Percentiles rank a stretch among this genome's conserved stretches.
These are phyloP conservation scores for Taphrina deformans DNA, from an alignment of 1,139 yeast genomes.

Conservation along the genomic window DNA sequence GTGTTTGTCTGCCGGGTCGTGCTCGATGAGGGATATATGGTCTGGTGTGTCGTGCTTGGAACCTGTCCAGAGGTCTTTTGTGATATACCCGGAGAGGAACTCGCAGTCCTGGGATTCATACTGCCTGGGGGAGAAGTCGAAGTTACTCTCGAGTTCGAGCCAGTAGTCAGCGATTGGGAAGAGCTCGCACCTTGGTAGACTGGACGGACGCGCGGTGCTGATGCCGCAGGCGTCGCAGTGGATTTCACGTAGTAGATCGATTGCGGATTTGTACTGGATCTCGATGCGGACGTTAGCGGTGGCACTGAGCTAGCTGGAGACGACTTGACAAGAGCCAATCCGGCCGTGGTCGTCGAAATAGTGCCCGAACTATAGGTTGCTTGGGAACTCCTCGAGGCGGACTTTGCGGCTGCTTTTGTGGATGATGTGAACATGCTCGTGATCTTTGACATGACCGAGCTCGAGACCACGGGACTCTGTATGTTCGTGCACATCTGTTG, in stretches of 20 bases:
- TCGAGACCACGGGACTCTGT: background rate
- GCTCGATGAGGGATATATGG: background rate
- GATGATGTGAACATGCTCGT: slow-evolving; percentile 25
- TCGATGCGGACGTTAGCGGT: background rate
- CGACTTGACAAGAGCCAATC: background rate
- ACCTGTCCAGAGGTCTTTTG: background rate
- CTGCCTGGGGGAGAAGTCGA: background rate
- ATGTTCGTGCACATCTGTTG: slow-evolving; percentile 14
- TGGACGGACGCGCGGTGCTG: background rate
- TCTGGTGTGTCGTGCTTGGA: background rate
- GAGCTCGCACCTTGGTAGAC: background rate
- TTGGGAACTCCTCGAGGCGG: slow-evolving; percentile 2
- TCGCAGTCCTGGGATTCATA: background rate
- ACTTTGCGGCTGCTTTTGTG: slow-evolving; percentile 8
- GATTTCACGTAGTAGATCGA: background rate
- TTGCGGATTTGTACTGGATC: background rate
- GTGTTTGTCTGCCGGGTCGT: background rate
- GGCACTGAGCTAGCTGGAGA: background rate
- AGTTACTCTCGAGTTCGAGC: background rate
- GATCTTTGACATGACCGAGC: slow-evolving; percentile 18
- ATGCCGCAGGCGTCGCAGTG: background rate
- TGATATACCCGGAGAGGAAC: background rate
- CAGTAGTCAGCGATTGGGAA: background rate
- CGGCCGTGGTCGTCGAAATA: background rate
- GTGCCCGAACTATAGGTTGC: slow-evolving; percentile 18